These are phyloP conservation scores for Penicillium sp. DNA, from an alignment of 2,329 filamentous ascomycete species.

Conservation along the genomic window DNA sequence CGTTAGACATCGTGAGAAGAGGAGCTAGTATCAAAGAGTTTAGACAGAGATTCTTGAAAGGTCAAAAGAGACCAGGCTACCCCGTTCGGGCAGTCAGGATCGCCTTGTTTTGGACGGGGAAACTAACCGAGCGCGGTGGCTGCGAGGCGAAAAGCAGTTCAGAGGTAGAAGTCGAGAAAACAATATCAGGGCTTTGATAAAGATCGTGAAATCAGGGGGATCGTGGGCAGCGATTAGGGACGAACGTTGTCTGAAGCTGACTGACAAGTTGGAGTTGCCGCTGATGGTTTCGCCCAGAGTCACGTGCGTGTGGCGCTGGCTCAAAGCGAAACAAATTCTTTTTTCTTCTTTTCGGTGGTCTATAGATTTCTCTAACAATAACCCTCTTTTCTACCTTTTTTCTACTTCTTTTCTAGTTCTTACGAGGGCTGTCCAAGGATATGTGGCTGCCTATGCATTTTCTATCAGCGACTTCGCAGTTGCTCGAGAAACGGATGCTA, in stretches of 20 bases:
- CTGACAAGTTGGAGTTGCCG: slow-evolving; percentile 21
- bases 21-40: slow-evolving; percentile 6
- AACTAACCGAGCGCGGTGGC: slow-evolving; percentile 7
- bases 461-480: not conserved
- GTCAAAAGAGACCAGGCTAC: slow-evolving; percentile 6
- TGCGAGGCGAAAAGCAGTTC: not conserved
- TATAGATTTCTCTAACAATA: not conserved
- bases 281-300: slow-evolving; percentile 16
- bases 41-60: slow-evolving; percentile 13
- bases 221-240: slow-evolving; percentile 1
- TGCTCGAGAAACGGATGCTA: slow-evolving; percentile 7
- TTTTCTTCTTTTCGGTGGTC: not conserved
- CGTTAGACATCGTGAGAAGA: slow-evolving; percentile 46
- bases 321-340: slow-evolving; percentile 8
- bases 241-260: slow-evolving; percentile 14
- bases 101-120: slow-evolving; percentile 17
- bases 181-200: not conserved
- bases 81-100: slow-evolving; percentile 15
- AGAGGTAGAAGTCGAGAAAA: not conserved
- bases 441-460: slow-evolving; percentile 7
- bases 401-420: too few relatives aligned
- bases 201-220: not conserved
- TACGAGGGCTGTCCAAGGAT: too few relatives aligned
- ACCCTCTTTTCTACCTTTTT: not conserved
- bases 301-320: slow-evolving; percentile 24